Evolutionary conservation across 2,329 filamentous ascomycete genomes (phyloP).

Genomic region (Pyrenochaeta sp.): DNA sequence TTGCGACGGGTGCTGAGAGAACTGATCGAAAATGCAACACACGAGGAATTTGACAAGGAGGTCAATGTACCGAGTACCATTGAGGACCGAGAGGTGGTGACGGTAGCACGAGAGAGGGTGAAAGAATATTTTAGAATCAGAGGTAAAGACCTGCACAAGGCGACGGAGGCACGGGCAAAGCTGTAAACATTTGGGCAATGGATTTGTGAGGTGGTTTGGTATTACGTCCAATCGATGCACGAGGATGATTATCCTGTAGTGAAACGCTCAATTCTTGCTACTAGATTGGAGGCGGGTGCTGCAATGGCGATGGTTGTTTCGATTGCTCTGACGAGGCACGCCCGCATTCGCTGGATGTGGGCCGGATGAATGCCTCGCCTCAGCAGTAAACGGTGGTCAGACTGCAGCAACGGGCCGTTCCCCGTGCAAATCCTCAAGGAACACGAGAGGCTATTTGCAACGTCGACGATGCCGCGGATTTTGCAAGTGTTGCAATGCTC

Average conservation of each 20-base stretch:
- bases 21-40: constrained; percentile 80
- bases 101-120: constrained; percentile 74
- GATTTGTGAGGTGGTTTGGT: too few relatives aligned
- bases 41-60: constrained; percentile 73
- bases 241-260: too few relatives aligned
- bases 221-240: too few relatives aligned
- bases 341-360: constrained; percentile 19
- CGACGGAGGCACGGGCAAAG: constrained; percentile 52
- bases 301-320: too few relatives aligned
- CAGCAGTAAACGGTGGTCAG: constrained; percentile 27
- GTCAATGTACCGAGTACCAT: constrained; percentile 84
- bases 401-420: constrained; percentile 39
- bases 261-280: too few relatives aligned
- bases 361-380: constrained; percentile 16
- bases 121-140: constrained; percentile 74
- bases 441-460: constrained; percentile 8
- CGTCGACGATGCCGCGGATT: too few relatives aligned
- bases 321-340: too few relatives aligned
- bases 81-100: constrained; percentile 78
- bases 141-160: constrained; percentile 46
- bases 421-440: constrained; percentile 19
- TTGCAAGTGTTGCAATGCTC: too few relatives aligned
- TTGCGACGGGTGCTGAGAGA: constrained; percentile 81
- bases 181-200: constrained; percentile 44
- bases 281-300: too few relatives aligned